Conservation (phyloP, 2,329 filamentous ascomycete species). For the Ceratocystis destructans region DNA sequence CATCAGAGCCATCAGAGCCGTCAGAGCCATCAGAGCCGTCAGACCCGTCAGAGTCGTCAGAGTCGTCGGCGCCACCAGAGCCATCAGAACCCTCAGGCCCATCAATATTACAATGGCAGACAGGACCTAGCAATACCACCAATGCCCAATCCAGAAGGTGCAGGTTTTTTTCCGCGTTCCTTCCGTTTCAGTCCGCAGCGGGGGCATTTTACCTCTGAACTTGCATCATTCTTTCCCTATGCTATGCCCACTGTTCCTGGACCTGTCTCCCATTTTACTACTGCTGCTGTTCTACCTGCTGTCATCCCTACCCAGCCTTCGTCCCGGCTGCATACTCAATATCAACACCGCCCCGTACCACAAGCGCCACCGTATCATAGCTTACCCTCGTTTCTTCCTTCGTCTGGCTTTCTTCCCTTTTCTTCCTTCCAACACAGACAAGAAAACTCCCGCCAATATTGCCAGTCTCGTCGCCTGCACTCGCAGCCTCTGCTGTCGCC, state of each 20-base stretch:
- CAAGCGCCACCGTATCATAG: background rate
- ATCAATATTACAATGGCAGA: background rate
- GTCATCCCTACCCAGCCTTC: background rate
- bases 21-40: background rate
- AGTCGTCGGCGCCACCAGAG: background rate
- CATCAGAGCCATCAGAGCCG: background rate
- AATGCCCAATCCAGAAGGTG: slow-evolving; percentile 1
- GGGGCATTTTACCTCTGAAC: background rate
- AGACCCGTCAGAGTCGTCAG: background rate
- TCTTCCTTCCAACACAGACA: background rate
- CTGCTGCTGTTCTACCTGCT: background rate
- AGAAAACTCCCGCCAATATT: background rate
- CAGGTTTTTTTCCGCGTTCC: slow-evolving; percentile 15
- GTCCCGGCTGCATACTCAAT: background rate
- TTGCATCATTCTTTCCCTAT: background rate
- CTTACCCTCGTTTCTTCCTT: slow-evolving; percentile 1
- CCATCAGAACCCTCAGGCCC: background rate
- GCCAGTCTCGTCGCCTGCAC: background rate
- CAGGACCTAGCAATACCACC: background rate
- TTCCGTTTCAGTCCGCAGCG: slow-evolving; percentile 15
- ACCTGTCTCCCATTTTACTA: background rate
- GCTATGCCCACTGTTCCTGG: background rate
- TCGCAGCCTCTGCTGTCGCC: background rate
- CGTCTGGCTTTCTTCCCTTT: background rate
- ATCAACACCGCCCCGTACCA: background rate